These are phyloP conservation scores for Floccularia luteovirens DNA, from an alignment of 768 basidiomycete species.

Conservation along the genomic window DNA sequence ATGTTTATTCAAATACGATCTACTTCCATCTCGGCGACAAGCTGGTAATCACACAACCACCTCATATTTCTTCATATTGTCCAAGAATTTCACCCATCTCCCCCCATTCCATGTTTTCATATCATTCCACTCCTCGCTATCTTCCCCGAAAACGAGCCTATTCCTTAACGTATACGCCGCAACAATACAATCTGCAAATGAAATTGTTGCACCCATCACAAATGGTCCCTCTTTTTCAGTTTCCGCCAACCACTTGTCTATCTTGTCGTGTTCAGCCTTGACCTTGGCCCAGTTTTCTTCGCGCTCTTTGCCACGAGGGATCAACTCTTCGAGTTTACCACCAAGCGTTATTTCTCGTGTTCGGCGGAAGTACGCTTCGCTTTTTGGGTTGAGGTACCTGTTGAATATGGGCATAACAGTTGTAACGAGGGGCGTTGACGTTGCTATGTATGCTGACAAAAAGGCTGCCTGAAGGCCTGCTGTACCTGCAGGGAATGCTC, in stretches of 20 bases:
- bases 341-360: constrained; percentile 27
- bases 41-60: constrained; percentile 3
- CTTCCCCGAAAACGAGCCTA: constrained; percentile 22
- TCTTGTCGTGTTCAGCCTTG: constrained; percentile 19
- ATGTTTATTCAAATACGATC: neutral
- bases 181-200: constrained; percentile 33
- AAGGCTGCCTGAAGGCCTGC: constrained; percentile 32
- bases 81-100: constrained; percentile 25
- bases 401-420: constrained; percentile 13
- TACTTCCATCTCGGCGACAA: neutral
- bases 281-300: constrained; percentile 28
- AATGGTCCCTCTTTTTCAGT: constrained; percentile 18
- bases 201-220: constrained; percentile 25
- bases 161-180: constrained; percentile 20
- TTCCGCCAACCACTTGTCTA: constrained; percentile 21
- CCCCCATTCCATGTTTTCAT: constrained; percentile 29
- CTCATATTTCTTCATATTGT: constrained; percentile 21
- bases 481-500: constrained; percentile 27
- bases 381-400: constrained; percentile 12
- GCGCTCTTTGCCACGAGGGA: constrained; percentile 19
- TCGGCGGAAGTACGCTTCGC: constrained; percentile 23
- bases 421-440: constrained; percentile 10
- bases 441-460: constrained; percentile 10
- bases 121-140: constrained; percentile 34
- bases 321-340: constrained; percentile 24